These are phyloP conservation scores for Nigrospora osmanthi DNA, from an alignment of 2,329 filamentous ascomycete genomes.

Conservation along the genomic window DNA sequence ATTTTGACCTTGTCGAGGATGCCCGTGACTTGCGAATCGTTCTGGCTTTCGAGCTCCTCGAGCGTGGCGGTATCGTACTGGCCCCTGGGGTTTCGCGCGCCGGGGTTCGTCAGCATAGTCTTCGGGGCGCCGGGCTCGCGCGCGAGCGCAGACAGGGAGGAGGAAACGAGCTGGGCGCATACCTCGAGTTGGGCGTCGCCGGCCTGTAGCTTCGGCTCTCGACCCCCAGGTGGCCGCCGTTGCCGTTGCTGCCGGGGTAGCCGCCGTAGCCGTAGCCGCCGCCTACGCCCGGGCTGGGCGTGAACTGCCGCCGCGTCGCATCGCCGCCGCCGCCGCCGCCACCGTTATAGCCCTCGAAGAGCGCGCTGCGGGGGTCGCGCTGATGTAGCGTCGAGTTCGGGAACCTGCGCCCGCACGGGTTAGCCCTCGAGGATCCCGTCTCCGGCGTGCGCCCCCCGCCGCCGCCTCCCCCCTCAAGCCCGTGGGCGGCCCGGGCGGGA, in stretches of 20 bases:
- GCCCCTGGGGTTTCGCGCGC: constrained; percentile 46
- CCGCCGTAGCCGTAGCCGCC: constrained; percentile 46
- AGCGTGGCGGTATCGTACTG: constrained; percentile 91
- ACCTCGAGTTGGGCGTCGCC: constrained; percentile 67
- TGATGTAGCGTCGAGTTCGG: constrained; percentile 63
- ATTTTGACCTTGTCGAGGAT: constrained; percentile 84
- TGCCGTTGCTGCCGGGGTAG: constrained; percentile 18
- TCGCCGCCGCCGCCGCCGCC: constrained; percentile 30
- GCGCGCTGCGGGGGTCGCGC: constrained; percentile 62
- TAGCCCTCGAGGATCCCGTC: neutral
- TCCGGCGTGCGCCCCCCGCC: too few species aligned
- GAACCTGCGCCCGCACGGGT: constrained; percentile 42
- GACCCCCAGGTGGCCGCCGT: constrained; percentile 20
- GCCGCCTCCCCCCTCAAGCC: too few species aligned
- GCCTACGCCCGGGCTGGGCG: constrained; percentile 30
- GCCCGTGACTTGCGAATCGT: constrained; percentile 83
- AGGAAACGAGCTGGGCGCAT: constrained; percentile 4
- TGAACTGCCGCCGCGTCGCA: constrained; percentile 29
- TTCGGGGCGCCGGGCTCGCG: too few species aligned
- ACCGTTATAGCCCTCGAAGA: constrained; percentile 68
- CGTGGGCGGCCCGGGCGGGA: too few species aligned
- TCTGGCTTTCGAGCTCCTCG: constrained; percentile 91
- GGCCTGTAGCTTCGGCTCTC: constrained; percentile 42
- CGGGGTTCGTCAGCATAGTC: neutral
- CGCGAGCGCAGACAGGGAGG: too few species aligned